phyloP scores from a whole-genome alignment of 768 basidiomycete genomes.

The Crassisporium funariophilum region DNA sequence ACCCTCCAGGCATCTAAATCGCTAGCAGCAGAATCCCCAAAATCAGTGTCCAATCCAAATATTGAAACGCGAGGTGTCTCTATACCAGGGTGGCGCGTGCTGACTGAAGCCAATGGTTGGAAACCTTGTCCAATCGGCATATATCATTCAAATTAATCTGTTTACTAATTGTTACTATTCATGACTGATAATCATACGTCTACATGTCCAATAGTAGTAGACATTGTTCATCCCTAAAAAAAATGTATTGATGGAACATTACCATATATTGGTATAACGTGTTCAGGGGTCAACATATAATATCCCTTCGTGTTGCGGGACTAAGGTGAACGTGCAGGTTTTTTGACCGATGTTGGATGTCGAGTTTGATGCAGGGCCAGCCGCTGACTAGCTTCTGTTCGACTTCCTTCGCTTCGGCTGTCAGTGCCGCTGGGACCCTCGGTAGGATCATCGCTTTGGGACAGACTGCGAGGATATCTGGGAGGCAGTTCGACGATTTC shows the following conservation, averaged over 20 bases:
- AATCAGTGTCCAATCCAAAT: not conserved
- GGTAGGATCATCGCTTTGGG: constrained; percentile 16
- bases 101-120: constrained; percentile 52
- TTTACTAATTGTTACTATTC: no score
- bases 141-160: constrained; percentile 15
- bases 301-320: not conserved
- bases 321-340: constrained; percentile 18
- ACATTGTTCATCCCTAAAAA: no score
- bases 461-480: constrained; percentile 37
- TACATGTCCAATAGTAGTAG: no score
- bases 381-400: constrained; percentile 11
- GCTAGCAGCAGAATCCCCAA: not conserved
- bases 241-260: not conserved
- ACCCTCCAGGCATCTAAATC: constrained; percentile 13
- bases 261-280: not conserved
- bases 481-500: constrained; percentile 65
- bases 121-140: constrained; percentile 71
- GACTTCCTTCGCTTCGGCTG: constrained; percentile 17
- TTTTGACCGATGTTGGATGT: constrained; percentile 22
- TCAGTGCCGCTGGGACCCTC: constrained; percentile 21
- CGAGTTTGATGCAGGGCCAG: constrained; percentile 26
- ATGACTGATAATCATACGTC: no score
- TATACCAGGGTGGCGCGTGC: constrained; percentile 54
- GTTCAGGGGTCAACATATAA: no score
- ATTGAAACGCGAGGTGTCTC: not conserved